Evolutionary conservation across 345 rosid genomes (phyloP), one percentile per base, ranked within the genome.

Genomic region (Odontarrhena argentea): DNA sequence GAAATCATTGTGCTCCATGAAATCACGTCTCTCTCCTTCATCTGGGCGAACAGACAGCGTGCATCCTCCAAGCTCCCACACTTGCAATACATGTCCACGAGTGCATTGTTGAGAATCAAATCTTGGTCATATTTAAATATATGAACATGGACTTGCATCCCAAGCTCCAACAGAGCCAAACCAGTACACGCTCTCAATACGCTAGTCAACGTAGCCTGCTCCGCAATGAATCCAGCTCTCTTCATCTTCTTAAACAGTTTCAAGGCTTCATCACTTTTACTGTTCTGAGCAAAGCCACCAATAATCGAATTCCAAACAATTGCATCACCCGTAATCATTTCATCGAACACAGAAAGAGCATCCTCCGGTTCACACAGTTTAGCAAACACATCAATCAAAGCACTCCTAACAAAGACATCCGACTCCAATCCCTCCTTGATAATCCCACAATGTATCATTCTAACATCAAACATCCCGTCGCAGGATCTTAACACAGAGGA

Each of bases 1-100:
- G 86, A 75, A 71, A 88, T 84, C 89, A 88, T 83, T 13, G 92
- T 88, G 74, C 96, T 88, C 89, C 92, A 86, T 37, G 96, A 79
- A 57, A 88, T 74, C 54, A 88, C 92, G 73, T 86, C 89, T 76
- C 69, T 86, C 56, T 77, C 80, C 25, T 48, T 65, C 89, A 84
- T 84, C 48, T 79, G 53, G 34, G 4, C 38, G 38, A 87, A 87
- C 63, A 87, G 54, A 30, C 37, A 25, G 2, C 63, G 65, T 28
- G 88, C 90, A 82, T 85, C 93, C 11, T 82, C 85, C 73, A 83
- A 76, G 57, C 88, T 67, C 24, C 94, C 91, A 67, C 87, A 87
- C 45, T 85, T 87, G 72, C 94, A 85, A 45, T 85, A 87, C 94
- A 85, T 87, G 71, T 87, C 94, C 26, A 87, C 60, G 2, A 87